Percentiles rank a stretch among this genome's conserved stretches.
Conservation (phyloP, 768 basidiomycete species). For the Boletus patriciae region DNA sequence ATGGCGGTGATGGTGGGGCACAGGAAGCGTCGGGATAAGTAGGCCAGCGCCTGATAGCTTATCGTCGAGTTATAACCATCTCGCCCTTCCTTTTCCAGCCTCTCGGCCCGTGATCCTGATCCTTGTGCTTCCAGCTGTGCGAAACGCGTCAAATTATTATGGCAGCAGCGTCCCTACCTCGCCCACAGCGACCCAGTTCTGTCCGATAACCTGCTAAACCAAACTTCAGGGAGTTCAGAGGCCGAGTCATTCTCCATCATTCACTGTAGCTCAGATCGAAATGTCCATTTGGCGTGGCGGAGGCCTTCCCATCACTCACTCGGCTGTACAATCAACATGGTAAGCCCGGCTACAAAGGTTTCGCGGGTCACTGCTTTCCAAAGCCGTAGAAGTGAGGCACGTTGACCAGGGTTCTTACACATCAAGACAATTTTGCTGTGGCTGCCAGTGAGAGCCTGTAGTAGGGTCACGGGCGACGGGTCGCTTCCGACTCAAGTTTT, state of each 20-base stretch:
- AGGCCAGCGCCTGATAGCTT: slow-evolving; percentile 11
- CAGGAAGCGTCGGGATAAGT: slow-evolving; percentile 19
- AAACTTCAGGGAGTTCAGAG: too few species aligned
- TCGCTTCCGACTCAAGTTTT: too few species aligned
- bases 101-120: background rate
- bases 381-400: too few species aligned
- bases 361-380: background rate
- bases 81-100: slow-evolving; percentile 10
- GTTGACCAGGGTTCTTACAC: too few species aligned
- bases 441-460: too few species aligned
- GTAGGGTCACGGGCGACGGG: too few species aligned
- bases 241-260: too few species aligned
- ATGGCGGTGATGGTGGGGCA: slow-evolving; percentile 23
- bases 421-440: too few species aligned
- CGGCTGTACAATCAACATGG: background rate
- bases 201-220: background rate
- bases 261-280: too few species aligned
- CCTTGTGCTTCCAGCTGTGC: slow-evolving; percentile 7
- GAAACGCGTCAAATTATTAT: background rate
- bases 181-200: background rate
- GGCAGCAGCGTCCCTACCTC: background rate
- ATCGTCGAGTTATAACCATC: slow-evolving; percentile 14
- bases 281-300: too few species aligned
- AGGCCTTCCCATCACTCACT: background rate
- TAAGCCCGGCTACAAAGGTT: too few species aligned